A percentile compares a stretch with the other conserved stretches of the same genome.
phyloP scores from a whole-genome alignment of 2,329 filamentous ascomycete genomes.

The Curvularia lunata region DNA sequence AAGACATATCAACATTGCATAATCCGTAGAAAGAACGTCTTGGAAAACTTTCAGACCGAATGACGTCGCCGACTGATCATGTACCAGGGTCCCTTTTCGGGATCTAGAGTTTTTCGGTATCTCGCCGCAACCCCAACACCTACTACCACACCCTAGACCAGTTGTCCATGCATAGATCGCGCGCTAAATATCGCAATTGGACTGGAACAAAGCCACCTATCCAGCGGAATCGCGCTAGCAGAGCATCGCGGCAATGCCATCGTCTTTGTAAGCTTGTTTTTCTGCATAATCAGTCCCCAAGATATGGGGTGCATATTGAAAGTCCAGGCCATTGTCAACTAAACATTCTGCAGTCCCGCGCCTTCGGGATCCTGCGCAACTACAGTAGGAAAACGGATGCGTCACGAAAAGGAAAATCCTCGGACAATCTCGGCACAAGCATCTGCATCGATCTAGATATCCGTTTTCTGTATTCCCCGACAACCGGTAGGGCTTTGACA shows the following conservation, averaged over 20 bases:
- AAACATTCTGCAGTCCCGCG: not conserved
- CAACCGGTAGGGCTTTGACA: slow-evolving; percentile 6
- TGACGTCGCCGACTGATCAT: slow-evolving; percentile 32
- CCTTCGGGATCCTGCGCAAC: not conserved
- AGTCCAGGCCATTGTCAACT: not conserved
- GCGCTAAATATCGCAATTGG: not conserved
- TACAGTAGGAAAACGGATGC: not conserved
- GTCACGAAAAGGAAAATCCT: not conserved
- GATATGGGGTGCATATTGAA: not conserved
- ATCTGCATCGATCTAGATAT: not conserved
- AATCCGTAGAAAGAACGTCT: not conserved
- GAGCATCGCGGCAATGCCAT: not conserved
- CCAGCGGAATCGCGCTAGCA: not conserved
- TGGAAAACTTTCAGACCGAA: slow-evolving; percentile 24
- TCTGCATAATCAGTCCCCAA: not conserved
- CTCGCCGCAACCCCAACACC: slow-evolving; percentile 13
- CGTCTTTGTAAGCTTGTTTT: not conserved
- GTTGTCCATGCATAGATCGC: not conserved
- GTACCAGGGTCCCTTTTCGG: slow-evolving; percentile 7
- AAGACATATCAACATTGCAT: not conserved
- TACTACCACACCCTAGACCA: slow-evolving; percentile 20
- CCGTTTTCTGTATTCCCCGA: not conserved
- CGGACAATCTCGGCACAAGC: slow-evolving; percentile 3
- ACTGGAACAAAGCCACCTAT: not conserved
- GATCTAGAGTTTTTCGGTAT: slow-evolving; percentile 14